Conservation (phyloP, 164 flowering plant genomes). For the Dillenia turbinata region DNA sequence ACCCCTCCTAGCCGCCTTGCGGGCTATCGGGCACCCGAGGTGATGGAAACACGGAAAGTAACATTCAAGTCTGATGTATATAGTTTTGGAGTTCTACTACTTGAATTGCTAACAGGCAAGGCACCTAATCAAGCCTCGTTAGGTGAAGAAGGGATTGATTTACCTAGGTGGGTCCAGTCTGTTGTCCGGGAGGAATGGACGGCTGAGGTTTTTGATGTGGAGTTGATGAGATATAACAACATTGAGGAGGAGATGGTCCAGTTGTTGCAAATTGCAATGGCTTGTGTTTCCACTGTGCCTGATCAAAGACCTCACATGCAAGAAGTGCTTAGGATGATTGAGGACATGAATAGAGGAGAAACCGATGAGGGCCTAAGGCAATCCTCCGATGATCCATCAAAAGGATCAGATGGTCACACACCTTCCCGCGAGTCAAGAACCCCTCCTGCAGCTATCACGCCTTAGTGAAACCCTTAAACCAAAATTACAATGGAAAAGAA, state of each 20-base stretch:
- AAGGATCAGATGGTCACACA: slow-evolving; percentile 71
- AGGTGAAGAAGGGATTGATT: slow-evolving; percentile 92
- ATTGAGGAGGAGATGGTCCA: slow-evolving; percentile 98
- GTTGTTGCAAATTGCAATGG: slow-evolving; percentile 88
- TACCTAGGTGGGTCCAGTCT: slow-evolving; percentile 96
- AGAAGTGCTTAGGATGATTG: slow-evolving; percentile 80
- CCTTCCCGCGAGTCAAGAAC: slow-evolving; percentile 55
- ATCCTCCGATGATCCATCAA: slow-evolving; percentile 82
- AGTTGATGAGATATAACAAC: slow-evolving; percentile 76
- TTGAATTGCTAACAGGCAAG: slow-evolving; percentile 88
- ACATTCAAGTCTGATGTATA: slow-evolving; percentile 89
- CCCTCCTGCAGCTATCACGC: slow-evolving; percentile 44
- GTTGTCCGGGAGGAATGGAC: slow-evolving; percentile 99
- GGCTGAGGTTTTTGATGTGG: slow-evolving; percentile 94
- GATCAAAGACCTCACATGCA: slow-evolving; percentile 78
- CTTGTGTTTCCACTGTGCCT: slow-evolving; percentile 78
- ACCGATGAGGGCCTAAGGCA: slow-evolving; percentile 70
- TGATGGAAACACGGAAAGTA: slow-evolving; percentile 72
- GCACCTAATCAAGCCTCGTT: slow-evolving; percentile 89
- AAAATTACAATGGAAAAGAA: too few species aligned
- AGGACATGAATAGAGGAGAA: slow-evolving; percentile 65
- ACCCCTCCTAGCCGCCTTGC: slow-evolving; percentile 64
- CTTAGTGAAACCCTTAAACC: slow-evolving; percentile 15
- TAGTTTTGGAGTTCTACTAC: slow-evolving; percentile 79
- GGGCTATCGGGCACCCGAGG: slow-evolving; percentile 96